Conservation (phyloP, 306 rosid species). For the Luffa aegyptiaca region DNA sequence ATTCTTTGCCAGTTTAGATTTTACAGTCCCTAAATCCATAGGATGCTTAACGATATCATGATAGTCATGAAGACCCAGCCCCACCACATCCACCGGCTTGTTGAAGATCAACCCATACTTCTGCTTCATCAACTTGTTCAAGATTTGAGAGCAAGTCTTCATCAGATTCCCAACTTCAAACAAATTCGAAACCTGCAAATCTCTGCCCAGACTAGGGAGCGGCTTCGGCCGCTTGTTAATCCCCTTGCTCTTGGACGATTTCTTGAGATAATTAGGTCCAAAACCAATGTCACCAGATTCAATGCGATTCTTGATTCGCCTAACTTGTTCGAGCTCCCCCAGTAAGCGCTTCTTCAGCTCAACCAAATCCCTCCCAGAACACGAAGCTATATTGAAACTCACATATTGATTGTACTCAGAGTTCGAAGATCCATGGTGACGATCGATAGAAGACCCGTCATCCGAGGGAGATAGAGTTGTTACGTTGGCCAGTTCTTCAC, state of each 20-base stretch:
- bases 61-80: conserved; percentile 78
- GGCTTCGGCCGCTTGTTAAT: conserved; percentile 40
- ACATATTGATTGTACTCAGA: conserved; percentile 40
- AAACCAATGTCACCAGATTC: conserved; percentile 40
- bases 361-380: conserved; percentile 48
- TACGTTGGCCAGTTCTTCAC: conserved; percentile 31
- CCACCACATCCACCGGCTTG: conserved; percentile 51
- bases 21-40: conserved; percentile 92
- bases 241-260: conserved; percentile 48
- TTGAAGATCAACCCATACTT: conserved; percentile 66
- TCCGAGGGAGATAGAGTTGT: conserved; percentile 67
- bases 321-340: conserved; percentile 66
- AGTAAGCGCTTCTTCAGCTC: conserved; percentile 49
- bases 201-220: conserved; percentile 13
- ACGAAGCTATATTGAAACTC: conserved; percentile 42
- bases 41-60: conserved; percentile 65
- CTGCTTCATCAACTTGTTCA: conserved; percentile 75
- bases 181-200: conserved; percentile 45
- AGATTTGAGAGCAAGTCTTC: conserved; percentile 57
- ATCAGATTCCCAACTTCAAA: conserved; percentile 30
- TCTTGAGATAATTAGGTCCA: conserved; percentile 22
- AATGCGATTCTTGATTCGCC: conserved; percentile 41
- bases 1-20: conserved; percentile 37
- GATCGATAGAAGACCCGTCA: conserved; percentile 75
- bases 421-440: conserved; percentile 28